phyloP scores from a whole-genome alignment of 208 protist species.

The Trypanosoma melophagium region DNA sequence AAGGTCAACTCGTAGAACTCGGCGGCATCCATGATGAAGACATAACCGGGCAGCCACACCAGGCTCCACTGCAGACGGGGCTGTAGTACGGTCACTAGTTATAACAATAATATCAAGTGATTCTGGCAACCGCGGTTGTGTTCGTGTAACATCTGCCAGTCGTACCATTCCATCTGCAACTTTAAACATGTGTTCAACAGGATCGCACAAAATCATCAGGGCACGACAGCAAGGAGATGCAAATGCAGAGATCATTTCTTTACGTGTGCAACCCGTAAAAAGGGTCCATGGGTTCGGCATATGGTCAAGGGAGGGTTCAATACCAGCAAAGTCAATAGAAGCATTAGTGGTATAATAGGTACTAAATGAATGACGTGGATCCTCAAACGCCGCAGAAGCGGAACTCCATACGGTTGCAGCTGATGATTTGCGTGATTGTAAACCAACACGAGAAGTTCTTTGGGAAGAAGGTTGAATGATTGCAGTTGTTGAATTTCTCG shows the following conservation, averaged over 20 bases:
- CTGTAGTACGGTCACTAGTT: slow-evolving; percentile 39
- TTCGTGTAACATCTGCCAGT: slow-evolving; percentile 20
- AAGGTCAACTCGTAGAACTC: slow-evolving; percentile 76
- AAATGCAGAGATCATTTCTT: slow-evolving; percentile 73
- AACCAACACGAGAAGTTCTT: neutral
- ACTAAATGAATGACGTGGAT: neutral
- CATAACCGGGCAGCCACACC: slow-evolving; percentile 61
- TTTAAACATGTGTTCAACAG: slow-evolving; percentile 43
- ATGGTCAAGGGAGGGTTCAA: neutral
- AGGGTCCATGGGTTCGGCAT: slow-evolving; percentile 35
- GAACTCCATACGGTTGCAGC: neutral
- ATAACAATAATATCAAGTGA: slow-evolving; percentile 62
- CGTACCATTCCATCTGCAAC: slow-evolving; percentile 74
- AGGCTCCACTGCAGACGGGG: slow-evolving; percentile 36
- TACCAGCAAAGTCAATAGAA: neutral
- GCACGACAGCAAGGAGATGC: slow-evolving; percentile 33
- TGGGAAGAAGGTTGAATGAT: slow-evolving; percentile 8
- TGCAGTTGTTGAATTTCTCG: slow-evolving; percentile 1
- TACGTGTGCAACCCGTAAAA: slow-evolving; percentile 73
- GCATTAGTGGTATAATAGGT: neutral
- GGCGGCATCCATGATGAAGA: slow-evolving; percentile 54
- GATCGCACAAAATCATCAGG: slow-evolving; percentile 60
- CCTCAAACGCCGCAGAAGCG: neutral
- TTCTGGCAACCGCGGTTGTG: slow-evolving; percentile 3
- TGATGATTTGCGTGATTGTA: slow-evolving; percentile 1